Conservation (phyloP, 2,329 filamentous ascomycete species). For the Phaeosphaeriaceae sp. region DNA sequence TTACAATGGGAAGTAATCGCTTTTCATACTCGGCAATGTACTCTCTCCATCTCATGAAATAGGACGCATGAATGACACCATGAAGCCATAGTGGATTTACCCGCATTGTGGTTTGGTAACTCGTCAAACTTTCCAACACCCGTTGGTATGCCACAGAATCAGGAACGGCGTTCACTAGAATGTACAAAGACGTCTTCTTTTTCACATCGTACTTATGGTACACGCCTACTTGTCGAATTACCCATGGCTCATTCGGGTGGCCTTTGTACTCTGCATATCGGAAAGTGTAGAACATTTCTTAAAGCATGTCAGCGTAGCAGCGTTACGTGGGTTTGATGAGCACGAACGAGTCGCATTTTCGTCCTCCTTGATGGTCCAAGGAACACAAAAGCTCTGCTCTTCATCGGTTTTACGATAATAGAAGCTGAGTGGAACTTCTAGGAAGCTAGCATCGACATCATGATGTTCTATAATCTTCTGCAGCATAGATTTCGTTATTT, state of each 20-base stretch:
- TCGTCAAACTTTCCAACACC: conserved; percentile 2
- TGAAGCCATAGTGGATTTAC: conserved; percentile 32
- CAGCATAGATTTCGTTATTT: conserved; percentile 23
- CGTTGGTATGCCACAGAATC: conserved; percentile 17
- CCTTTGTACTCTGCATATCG: conserved; percentile 37
- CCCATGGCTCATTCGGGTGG: conserved; percentile 27
- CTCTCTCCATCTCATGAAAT: conserved; percentile 38
- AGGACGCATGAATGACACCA: conserved; percentile 35
- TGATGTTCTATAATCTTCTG: conserved; percentile 20
- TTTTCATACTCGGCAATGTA: conserved; percentile 35
- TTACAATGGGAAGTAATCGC: conserved; percentile 24
- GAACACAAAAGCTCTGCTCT: conserved; percentile 33
- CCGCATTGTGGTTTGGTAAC: neutral
- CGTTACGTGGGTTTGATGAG: conserved; percentile 3
- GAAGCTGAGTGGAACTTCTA: conserved; percentile 32
- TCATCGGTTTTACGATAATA: conserved; percentile 26
- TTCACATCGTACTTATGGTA: conserved; percentile 36
- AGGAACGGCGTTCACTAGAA: conserved; percentile 34
- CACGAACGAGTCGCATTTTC: neutral
- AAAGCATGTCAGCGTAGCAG: conserved; percentile 1
- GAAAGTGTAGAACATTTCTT: conserved; percentile 37
- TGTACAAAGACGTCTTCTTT: conserved; percentile 27
- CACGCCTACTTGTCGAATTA: conserved; percentile 41
- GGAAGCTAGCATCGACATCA: conserved; percentile 19
- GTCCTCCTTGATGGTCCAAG: conserved; percentile 10